These are phyloP conservation scores for Boletus insuetus DNA, from an alignment of 768 basidiomycete species.

Conservation along the genomic window DNA sequence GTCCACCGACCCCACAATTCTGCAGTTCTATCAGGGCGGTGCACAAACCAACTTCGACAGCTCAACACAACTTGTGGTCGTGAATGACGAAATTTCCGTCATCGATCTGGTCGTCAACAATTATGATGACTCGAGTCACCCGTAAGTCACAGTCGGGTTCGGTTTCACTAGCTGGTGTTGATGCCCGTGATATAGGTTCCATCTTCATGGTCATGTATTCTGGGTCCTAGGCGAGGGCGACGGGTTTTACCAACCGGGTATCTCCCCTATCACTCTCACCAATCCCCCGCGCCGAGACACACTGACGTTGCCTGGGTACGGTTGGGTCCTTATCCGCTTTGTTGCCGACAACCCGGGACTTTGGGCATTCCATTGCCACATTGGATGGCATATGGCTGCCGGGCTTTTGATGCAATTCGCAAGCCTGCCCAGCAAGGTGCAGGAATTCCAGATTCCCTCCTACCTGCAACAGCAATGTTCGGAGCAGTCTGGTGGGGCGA, in stretches of 20 bases:
- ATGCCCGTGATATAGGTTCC: constrained; percentile 26
- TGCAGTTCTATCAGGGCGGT: constrained; percentile 25
- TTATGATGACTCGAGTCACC: constrained; percentile 30
- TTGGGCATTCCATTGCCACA: constrained; percentile 48
- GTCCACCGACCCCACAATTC: constrained; percentile 25
- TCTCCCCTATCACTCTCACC: constrained; percentile 29
- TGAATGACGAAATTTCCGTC: constrained; percentile 27
- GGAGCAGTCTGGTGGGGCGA: constrained; percentile 27
- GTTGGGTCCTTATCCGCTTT: constrained; percentile 39
- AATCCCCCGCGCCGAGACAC: constrained; percentile 44
- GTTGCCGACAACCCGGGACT: constrained; percentile 43
- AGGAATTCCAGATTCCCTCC: constrained; percentile 34
- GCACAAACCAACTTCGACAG: constrained; percentile 26
- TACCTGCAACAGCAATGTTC: constrained; percentile 35
- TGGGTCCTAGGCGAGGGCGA: constrained; percentile 36
- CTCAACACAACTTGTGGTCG: constrained; percentile 24
- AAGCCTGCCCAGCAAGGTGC: constrained; percentile 35
- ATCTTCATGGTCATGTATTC: constrained; percentile 38
- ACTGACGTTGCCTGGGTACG: constrained; percentile 37
- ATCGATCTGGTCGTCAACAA: constrained; percentile 24
- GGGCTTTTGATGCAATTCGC: constrained; percentile 42
- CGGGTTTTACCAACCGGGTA: constrained; percentile 31
- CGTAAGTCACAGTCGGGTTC: constrained; percentile 15
- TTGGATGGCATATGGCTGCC: constrained; percentile 39
- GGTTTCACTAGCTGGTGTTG: not conserved